A percentile compares a stretch with the other conserved stretches of the same genome.
Conservation (phyloP, 352 stramenopile genomes). For the Phytophthora pluvialis region DNA sequence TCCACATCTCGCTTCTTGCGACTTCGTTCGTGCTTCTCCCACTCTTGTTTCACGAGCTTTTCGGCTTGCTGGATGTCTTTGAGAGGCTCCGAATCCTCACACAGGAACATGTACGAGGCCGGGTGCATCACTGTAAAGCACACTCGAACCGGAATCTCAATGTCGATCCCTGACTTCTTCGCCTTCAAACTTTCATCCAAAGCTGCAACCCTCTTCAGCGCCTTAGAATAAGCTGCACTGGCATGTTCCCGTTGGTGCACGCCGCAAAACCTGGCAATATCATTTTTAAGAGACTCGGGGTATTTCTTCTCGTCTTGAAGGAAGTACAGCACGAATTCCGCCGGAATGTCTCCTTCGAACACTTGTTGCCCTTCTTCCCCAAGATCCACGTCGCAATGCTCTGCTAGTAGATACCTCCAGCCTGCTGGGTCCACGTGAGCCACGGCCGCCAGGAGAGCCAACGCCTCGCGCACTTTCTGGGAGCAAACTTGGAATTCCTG, state of each 20-base stretch:
- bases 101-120: conserved; percentile 6
- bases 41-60: conserved; percentile 10
- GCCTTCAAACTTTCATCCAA: conserved; percentile 2
- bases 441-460: conserved; percentile 40
- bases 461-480: conserved; percentile 24
- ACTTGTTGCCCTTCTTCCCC: conserved; percentile 17
- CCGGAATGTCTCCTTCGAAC: conserved; percentile 24
- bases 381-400: conserved; percentile 31
- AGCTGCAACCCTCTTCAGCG: conserved; percentile 13
- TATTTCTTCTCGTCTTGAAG: conserved; percentile 6
- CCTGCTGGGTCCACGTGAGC: conserved; percentile 23
- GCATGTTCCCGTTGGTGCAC: conserved; percentile 11
- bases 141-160: conserved; percentile 18
- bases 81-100: conserved; percentile 2
- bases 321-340: conserved; percentile 8
- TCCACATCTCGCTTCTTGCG: too few relatives aligned
- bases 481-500: conserved; percentile 9
- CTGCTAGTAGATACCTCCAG: conserved; percentile 38
- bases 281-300: conserved; percentile 14
- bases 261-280: conserved; percentile 18
- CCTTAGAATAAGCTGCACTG: conserved; percentile 6
- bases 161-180: conserved; percentile 8
- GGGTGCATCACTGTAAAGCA: conserved; percentile 8
- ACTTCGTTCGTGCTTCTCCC: conserved; percentile 1
- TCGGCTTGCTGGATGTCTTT: conserved; percentile 4